Base-by-base conservation (phyloP, 306 rosid species). In the Quillaja saponaria region DNA sequence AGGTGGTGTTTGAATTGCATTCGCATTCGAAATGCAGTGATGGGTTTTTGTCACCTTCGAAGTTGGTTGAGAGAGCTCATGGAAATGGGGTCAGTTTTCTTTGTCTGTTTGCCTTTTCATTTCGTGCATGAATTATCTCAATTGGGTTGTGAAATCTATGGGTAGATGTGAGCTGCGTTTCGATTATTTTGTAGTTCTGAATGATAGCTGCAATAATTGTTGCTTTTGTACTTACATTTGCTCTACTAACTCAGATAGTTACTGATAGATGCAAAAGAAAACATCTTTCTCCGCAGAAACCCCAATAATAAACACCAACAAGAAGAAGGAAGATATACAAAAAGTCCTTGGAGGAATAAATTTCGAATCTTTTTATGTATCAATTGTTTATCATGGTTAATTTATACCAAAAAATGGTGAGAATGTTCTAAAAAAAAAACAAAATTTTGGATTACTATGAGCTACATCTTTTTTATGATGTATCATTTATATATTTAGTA, bases 1-100 rank as follows among this genome's bases (percentile, higher is more conserved):
- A 74, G 57, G 53, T 91, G 6, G 76, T 84, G 18, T 88, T 88
- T 65, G 98, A 91, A 54, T 79, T 91, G 83, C 98, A 91, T 71
- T 84, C 96, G 0, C 98, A 91, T 74, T 82, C 96, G 33, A 91
- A 91, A 71, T 91, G 25, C 78, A 91, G 98, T 76, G 98, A 92
- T 79, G 98, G 98, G 17, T 92, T 84, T 78, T 80, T 92, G 59
- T 81, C 98, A 28, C 98, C 98, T 79, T 69, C 95, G 5, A 92
- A 86, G 80, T 64, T 92, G 21, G 79, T 92, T 44, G 95, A 92
- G 71, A 84, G 80, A 72, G 98, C 98, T 76, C 92, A 86, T 44
- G 80, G 73, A 10, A 84, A 82, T 17, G 95, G 96, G 79, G 98
- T 91, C 51, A 80, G 91, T 73, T 73, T 74, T 69, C 33, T 35